These are phyloP conservation scores for Vicia sativa DNA, from an alignment of 306 rosid genomes.

Conservation along the genomic window DNA sequence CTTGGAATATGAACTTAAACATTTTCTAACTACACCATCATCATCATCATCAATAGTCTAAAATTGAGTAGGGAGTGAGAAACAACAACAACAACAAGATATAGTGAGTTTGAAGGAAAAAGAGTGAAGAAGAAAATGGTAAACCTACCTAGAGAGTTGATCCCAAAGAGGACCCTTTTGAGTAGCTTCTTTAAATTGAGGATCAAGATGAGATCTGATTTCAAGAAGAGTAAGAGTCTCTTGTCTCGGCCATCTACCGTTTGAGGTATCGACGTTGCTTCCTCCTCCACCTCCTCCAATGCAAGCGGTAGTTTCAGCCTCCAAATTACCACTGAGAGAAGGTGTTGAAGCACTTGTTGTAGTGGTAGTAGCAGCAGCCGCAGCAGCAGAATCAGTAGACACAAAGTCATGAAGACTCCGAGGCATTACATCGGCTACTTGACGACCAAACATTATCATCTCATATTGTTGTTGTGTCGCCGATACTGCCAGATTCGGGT, in stretches of 20 bases:
- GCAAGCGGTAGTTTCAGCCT: conserved; percentile 49
- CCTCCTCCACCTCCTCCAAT: background rate
- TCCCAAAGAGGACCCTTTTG: conserved; percentile 99
- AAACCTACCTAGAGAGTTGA: conserved; percentile 83
- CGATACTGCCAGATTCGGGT: conserved; percentile 43
- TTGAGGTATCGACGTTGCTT: conserved; percentile 49
- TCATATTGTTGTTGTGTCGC: conserved; percentile 48
- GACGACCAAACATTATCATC: conserved; percentile 73
- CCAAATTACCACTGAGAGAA: conserved; percentile 56
- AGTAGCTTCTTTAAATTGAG: conserved; percentile 92
- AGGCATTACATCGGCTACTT: conserved; percentile 50
- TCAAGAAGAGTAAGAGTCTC: conserved; percentile 97
- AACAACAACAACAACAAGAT: background rate
- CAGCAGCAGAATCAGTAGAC: conserved; percentile 48
- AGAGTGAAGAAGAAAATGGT: background rate
- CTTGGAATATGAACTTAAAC: conserved; percentile 36
- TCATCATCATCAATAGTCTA: conserved; percentile 12
- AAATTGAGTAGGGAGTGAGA: conserved; percentile 38
- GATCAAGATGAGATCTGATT: conserved; percentile 94
- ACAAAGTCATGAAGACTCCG: conserved; percentile 59
- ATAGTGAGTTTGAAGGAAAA: conserved; percentile 18
- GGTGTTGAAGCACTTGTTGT: conserved; percentile 59
- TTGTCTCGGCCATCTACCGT: conserved; percentile 92
- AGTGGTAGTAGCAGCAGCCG: conserved; percentile 35
- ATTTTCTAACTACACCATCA: conserved; percentile 23